These are phyloP conservation scores for Colletotrichum camelliae DNA, from an alignment of 2,329 filamentous ascomycete species.

Conservation along the genomic window DNA sequence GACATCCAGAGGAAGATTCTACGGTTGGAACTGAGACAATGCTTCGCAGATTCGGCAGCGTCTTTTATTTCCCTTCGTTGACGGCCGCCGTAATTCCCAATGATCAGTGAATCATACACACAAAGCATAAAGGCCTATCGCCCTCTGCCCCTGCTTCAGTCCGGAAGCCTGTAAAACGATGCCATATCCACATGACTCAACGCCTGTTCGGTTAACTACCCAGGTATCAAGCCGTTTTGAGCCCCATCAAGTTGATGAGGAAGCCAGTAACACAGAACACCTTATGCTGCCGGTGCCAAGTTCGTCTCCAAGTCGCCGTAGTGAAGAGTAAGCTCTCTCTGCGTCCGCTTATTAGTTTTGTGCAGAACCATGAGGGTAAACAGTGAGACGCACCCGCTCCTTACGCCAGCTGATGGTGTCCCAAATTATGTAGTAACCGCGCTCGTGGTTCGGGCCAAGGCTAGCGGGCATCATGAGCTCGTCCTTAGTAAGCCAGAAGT, in stretches of 20 bases:
- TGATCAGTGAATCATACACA: slow-evolving; percentile 20
- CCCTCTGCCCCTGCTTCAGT: slow-evolving; percentile 9
- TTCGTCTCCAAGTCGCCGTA: slow-evolving; percentile 67
- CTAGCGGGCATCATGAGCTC: slow-evolving; percentile 68
- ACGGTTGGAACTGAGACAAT: background rate
- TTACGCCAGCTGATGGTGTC: slow-evolving; percentile 67
- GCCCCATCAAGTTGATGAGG: slow-evolving; percentile 7
- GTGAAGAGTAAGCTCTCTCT: slow-evolving; percentile 66
- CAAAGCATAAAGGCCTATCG: slow-evolving; percentile 10
- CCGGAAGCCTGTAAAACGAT: slow-evolving; percentile 13
- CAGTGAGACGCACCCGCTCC: slow-evolving; percentile 58
- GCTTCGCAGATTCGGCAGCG: slow-evolving; percentile 1
- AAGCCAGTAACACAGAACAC: slow-evolving; percentile 1
- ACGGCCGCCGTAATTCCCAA: slow-evolving; percentile 7
- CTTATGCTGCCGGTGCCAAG: slow-evolving; percentile 14
- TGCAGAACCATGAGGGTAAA: background rate
- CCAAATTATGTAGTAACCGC: slow-evolving; percentile 72
- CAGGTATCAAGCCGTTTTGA: slow-evolving; percentile 16
- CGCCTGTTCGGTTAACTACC: slow-evolving; percentile 12
- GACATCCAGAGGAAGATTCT: background rate
- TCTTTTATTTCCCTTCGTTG: slow-evolving; percentile 18
- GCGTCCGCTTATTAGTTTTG: background rate
- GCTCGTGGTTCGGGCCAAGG: slow-evolving; percentile 63
- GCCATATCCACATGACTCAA: slow-evolving; percentile 18
- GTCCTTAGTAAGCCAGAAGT: slow-evolving; percentile 72